Base-by-base conservation (phyloP, 2,329 filamentous ascomycete genomes). In the Alternaria gansuensis region DNA sequence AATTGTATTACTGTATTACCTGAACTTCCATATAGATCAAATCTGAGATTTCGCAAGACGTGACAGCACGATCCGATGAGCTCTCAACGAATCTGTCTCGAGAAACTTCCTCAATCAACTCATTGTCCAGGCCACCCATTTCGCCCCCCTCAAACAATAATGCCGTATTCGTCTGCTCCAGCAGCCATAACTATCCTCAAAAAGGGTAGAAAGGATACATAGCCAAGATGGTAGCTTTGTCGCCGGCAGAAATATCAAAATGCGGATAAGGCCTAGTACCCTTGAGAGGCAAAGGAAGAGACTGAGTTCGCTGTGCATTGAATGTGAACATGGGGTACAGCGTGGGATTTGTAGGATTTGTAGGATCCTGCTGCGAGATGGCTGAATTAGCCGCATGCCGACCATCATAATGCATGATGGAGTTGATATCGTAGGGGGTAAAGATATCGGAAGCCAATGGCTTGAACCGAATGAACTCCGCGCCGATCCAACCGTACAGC, bases 161-260 rank as follows among this genome's bases (percentile, higher is more conserved):
- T 5, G 23, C 13, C 14, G n/a, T 26, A 5, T 5, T 3, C 23
- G 14, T 43, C 40, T 2, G 40, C 23, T 9, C 9, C 28, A 4
- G 28, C 26, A 48, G 14, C 21, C 13, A 13, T 10, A 13, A 17
- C 23, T 3, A 13, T 29, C n/a, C 0, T 45, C 14, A 5, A 4
- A n/a, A 36, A 36, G 37, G 37, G 37, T 48, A n/a, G 14, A 48
- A 48, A 5, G 44, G 31, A 48, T 48, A 48, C 31, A 48, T 48
- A 48, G 13, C 13, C 31, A 21, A 31, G 14, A 48, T 36, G 0
- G 33, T 26, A 33, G 31, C 17, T 13, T 7, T 33, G n/a, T 50
- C 23, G 2, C 48, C 33, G 6, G 11, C 14, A 24, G 44, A 23
- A 9, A 34, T 23, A 6, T 24, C 13, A 13, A 48, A 34, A 0